Evolutionary conservation across 78 protist species (phyloP).

Genomic region (Creolimax fragrantissima): DNA sequence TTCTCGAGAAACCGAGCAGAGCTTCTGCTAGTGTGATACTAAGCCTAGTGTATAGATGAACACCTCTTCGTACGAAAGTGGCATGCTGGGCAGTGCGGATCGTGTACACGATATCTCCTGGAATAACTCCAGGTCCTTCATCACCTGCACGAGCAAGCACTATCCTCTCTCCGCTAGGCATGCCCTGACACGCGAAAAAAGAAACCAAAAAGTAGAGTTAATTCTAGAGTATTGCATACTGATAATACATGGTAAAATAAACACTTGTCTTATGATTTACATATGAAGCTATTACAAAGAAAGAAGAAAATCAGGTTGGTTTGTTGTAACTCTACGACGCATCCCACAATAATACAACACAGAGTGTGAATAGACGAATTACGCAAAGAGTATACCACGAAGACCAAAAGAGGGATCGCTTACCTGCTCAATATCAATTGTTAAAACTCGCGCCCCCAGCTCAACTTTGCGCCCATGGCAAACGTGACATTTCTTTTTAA

Average conservation of each 20-base stretch:
- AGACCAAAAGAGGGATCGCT: too few species aligned
- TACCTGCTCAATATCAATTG: constrained; percentile 58
- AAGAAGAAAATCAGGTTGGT: too few species aligned
- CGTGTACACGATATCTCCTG: constrained; percentile 90
- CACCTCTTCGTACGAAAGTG: constrained; percentile 71
- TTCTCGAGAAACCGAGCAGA: constrained; percentile 74
- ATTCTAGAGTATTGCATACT: neutral
- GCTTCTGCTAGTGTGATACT: constrained; percentile 71
- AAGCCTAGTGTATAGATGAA: constrained; percentile 70
- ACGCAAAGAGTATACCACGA: too few species aligned
- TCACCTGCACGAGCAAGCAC: constrained; percentile 86
- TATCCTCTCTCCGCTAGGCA: constrained; percentile 57
- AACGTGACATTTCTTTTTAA: constrained; percentile 39
- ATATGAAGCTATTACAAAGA: too few species aligned
- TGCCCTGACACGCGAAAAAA: neutral
- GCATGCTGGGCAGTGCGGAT: constrained; percentile 72
- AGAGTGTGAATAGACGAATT: too few species aligned
- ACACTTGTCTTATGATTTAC: too few species aligned
- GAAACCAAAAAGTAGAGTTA: neutral
- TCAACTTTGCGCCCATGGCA: constrained; percentile 52
- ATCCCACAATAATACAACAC: too few species aligned
- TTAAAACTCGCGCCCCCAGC: constrained; percentile 24
- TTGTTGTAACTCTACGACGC: too few species aligned
- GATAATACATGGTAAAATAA: too few species aligned
- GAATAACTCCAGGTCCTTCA: constrained; percentile 60